A percentile compares a stretch with the other conserved stretches of the same genome.
Conservation (phyloP, 805 yeast species). For the Diddensiella caesifluorescens region DNA sequence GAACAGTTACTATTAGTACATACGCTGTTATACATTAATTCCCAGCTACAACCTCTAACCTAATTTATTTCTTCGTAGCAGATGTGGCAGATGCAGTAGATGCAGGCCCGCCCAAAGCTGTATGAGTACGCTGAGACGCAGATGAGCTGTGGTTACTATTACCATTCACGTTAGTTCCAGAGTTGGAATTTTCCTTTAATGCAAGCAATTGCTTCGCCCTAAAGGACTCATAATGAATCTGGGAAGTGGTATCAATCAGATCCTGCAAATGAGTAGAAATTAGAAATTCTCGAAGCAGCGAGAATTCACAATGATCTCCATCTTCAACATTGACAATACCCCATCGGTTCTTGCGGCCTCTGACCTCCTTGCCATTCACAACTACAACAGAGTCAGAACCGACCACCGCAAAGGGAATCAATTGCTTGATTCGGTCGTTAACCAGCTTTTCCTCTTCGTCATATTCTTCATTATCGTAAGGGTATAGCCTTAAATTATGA, state of each 20-base stretch:
- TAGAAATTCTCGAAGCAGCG: slow-evolving; percentile 85
- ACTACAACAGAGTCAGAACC: slow-evolving; percentile 78
- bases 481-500: slow-evolving; percentile 74
- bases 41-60: too few relatives aligned
- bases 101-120: not conserved
- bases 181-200: slow-evolving; percentile 70
- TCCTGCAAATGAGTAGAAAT: slow-evolving; percentile 95
- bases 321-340: slow-evolving; percentile 92
- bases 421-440: slow-evolving; percentile 30
- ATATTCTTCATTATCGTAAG: slow-evolving; percentile 53
- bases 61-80: too few relatives aligned
- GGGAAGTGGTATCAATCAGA: slow-evolving; percentile 85
- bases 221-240: slow-evolving; percentile 85
- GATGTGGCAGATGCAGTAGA: too few relatives aligned
- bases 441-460: slow-evolving; percentile 34
- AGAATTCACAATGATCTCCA: slow-evolving; percentile 92
- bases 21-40: too few relatives aligned
- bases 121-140: slow-evolving; percentile 1
- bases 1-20: too few relatives aligned
- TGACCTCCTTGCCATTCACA: slow-evolving; percentile 71
- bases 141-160: not conserved
- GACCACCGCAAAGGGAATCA: slow-evolving; percentile 86
- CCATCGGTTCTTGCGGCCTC: slow-evolving; percentile 93
- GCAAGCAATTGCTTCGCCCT: slow-evolving; percentile 92
- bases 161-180: not conserved